Evolutionary conservation across 306 rosid species (phyloP), one percentile per base, ranked within the genome.

Genomic region (Arachis hypogaea): DNA sequence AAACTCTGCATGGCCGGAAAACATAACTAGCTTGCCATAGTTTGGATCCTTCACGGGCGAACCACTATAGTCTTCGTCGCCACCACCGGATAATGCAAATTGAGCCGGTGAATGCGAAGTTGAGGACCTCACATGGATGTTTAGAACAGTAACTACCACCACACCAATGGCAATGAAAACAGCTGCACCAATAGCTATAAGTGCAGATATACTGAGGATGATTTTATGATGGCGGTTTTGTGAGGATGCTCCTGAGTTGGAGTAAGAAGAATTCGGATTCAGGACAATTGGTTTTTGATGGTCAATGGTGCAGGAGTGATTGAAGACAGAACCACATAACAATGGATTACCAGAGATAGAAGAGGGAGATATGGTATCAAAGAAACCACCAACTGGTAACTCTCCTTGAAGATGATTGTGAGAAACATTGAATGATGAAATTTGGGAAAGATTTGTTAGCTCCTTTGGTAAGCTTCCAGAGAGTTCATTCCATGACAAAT

Each of bases 271-370:
- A 79, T 94, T 94, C 4, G 99, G 97, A 78, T 94, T 94, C 3
- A 94, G 90, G 80, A 94, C 99, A 47, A 94, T 81, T 12, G 99
- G 99, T 76, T 94, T 94, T 59, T 96, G 99, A 80, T 92, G 99
- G 47, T 85, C 85, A 3, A 96, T 71, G 36, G 90, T 90, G 77
- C 99, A 92, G 29, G 99, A 82, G 18, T 82, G 89, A 55, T 82
- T 84, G 56, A 94, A 89, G 66, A 84, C 76, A 75, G 99, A 90
- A 56, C 97, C 96, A 73, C 99, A 94, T 12, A 94, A 82, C 22
- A 86, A 89, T 3, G 99, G 92, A 68, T 94, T 94, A 57, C 88
- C 89, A 8, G 74, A 76, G 47, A 94, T 75, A 44, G 88, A 88
- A 56, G 92, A 86, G 8, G 89, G 88, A 73, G 97, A 63, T 68